Conservation (phyloP, 164 flowering plant species). For the Cinnamomum chago region DNA sequence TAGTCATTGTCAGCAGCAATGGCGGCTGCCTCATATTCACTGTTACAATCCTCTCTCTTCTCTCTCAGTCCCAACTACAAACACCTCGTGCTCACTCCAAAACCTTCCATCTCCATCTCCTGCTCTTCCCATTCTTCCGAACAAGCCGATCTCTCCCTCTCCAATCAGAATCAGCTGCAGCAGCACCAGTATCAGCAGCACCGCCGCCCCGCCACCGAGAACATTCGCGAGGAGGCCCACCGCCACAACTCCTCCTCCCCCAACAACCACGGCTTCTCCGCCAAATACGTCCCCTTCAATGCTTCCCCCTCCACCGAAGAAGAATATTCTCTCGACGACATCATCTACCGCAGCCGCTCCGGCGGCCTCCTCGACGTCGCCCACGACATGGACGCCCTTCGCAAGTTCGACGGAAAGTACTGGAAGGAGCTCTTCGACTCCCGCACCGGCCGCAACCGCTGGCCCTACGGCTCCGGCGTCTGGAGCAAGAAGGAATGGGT, state of each 20-base stretch:
- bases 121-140: slow-evolving; percentile 10
- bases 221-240: slow-evolving; percentile 76
- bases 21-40: slow-evolving; percentile 13
- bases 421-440: slow-evolving; percentile 80
- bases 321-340: slow-evolving; percentile 81
- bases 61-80: slow-evolving; percentile 16
- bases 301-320: slow-evolving; percentile 48
- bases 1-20: not conserved
- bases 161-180: not conserved
- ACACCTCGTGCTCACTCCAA: not conserved
- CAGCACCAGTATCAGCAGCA: slow-evolving; percentile 17
- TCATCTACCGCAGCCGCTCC: slow-evolving; percentile 74
- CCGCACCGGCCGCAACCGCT: slow-evolving; percentile 71
- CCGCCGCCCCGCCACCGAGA: slow-evolving; percentile 48
- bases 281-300: slow-evolving; percentile 75
- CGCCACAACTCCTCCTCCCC: slow-evolving; percentile 23
- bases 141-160: not conserved
- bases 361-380: slow-evolving; percentile 88
- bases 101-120: slow-evolving; percentile 9
- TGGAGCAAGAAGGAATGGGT: slow-evolving; percentile 97
- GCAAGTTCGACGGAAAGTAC: slow-evolving; percentile 56
- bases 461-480: slow-evolving; percentile 94
- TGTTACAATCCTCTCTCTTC: slow-evolving; percentile 14
- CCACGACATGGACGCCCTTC: slow-evolving; percentile 71
- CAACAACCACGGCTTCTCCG: slow-evolving; percentile 51